Evolutionary conservation across 306 rosid genomes (phyloP), one percentile per base, ranked within the genome.

Genomic region (Styphnolobium japonicum): DNA sequence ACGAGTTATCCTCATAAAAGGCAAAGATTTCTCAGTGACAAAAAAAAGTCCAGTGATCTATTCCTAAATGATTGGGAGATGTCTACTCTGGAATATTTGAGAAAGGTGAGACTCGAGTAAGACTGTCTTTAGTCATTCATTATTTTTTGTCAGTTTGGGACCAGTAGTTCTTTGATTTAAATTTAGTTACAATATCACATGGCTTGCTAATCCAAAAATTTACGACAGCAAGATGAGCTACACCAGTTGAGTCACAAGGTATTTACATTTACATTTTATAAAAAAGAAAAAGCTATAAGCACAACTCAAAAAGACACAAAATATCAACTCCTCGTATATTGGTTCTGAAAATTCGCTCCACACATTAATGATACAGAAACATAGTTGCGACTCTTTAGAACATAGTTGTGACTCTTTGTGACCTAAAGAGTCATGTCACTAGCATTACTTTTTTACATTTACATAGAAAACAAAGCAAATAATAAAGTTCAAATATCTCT

Each of bases 71-170:
- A n/a, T 36, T 9, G 65, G 61, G 46, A 61, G 27, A 45, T 51
- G 60, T 80, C 22, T 51, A 19, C 31, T 80, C 7, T 43, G 34
- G 21, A 64, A 64, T 78, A 33, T 25, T 77, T 45, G 33, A 66
- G 49, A 29, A 73, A 40, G 46, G 66, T 52, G 42, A 25, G 56
- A 43, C 29, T 51, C n/a, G 10, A 55, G 11, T 18, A 42, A 48
- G n/a, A 49, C 16, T 68, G 39, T 68, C 71, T 19, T 4, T 75
- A 67, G 45, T 74, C 84, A 73, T 67, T 79, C 73, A 79, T 58
- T 23, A 71, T 40, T 58, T 58, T 61, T 73, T 67, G 80, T 72
- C 67, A 63, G 29, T 55, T 55, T 73, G 63, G 33, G 52, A n/a
- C 67, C 18, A 61, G 5, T 15, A 8, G 18, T 62, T 42, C 6